Evolutionary conservation across 139 green algal genomes (phyloP), one percentile per base, ranked within the genome.

Genomic region (Chlamydomonas asymmetrica): DNA sequence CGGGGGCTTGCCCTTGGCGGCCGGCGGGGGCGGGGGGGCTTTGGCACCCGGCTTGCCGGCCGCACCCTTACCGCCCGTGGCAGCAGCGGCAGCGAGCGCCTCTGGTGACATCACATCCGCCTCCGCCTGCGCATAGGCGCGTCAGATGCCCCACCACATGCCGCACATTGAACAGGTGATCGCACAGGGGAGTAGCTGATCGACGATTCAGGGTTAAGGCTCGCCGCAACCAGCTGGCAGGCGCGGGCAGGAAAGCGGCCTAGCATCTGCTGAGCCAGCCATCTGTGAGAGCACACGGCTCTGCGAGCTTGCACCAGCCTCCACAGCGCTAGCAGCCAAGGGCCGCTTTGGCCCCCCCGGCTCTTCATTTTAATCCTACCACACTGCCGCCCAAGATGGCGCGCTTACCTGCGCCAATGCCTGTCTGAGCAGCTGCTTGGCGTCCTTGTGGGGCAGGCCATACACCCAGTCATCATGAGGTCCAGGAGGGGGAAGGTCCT

Each of bases 401-500:
- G n/a, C n/a, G n/a, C n/a, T n/a, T n/a, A n/a, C n/a, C n/a, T n/a
- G 80, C 27, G 83, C 83, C 43, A 85, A 45, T 16, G 69, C 76
- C 40, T 84, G 59, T 32, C 79, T 54, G 32, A 77, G 29, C 45
- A 88, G 72, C 72, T 85, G 79, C 66, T 79, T 81, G 67, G 63
- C 61, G 45, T 85, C 80, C 43, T 85, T 80, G 38, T 75, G 79
- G 41, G 76, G 79, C 59, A 84, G 57, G 54, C 73, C 45, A 37
- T 80, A 80, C 32, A 77, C 59, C 57, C 76, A 74, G 3, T 72
- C 52, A 48, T 84, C 79, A 10, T 73, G 73, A 18, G 45, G 43
- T 25, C 67, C 73, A 1, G 75, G 69, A 34, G 76, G 65, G n/a
- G 71, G 73, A 71, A 90, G 67, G 75, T 90, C 85, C 25, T 67